Conservation (phyloP, 1,284 basidiomycete genomes). For the Cerrena zonata region DNA sequence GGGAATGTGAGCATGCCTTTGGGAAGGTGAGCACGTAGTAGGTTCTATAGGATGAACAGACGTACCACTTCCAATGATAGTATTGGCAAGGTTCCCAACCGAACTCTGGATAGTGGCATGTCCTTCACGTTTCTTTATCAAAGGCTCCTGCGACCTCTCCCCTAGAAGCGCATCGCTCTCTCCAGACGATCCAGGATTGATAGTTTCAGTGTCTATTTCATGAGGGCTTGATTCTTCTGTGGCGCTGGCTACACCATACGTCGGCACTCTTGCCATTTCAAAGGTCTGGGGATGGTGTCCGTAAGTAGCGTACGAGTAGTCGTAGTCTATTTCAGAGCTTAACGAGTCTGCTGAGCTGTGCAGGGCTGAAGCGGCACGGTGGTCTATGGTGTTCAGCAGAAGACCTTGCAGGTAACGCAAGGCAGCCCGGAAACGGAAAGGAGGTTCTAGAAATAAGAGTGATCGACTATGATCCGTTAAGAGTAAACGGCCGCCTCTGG, state of each 20-base stretch:
- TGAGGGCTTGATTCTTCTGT: slow-evolving; percentile 21
- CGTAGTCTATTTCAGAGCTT: slow-evolving; percentile 3
- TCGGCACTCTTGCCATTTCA: slow-evolving; percentile 50
- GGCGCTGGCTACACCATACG: slow-evolving; percentile 49
- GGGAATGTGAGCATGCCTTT: slow-evolving; percentile 81
- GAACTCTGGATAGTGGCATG: slow-evolving; percentile 62
- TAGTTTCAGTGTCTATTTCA: slow-evolving; percentile 4
- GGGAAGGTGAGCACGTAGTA: not conserved
- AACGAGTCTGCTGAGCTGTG: not conserved
- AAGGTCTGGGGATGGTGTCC: not conserved
- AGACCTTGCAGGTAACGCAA: not conserved
- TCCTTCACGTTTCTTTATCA: slow-evolving; percentile 36
- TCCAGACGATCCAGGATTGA: slow-evolving; percentile 20
- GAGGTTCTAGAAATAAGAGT: not conserved
- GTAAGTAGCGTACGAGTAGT: not conserved
- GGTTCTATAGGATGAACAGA: slow-evolving; percentile 15
- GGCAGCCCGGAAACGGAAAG: not conserved
- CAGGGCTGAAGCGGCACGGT: not conserved
- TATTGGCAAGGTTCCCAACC: slow-evolving; percentile 77
- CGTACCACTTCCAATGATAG: slow-evolving; percentile 82
- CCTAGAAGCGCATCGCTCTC: slow-evolving; percentile 51
- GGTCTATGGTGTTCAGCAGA: not conserved
- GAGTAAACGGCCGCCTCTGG: not conserved
- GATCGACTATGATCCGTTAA: not conserved
- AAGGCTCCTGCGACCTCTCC: slow-evolving; percentile 23